These are phyloP conservation scores for Sporothrix sp. DNA, from an alignment of 2,329 filamentous ascomycete species.

Conservation along the genomic window DNA sequence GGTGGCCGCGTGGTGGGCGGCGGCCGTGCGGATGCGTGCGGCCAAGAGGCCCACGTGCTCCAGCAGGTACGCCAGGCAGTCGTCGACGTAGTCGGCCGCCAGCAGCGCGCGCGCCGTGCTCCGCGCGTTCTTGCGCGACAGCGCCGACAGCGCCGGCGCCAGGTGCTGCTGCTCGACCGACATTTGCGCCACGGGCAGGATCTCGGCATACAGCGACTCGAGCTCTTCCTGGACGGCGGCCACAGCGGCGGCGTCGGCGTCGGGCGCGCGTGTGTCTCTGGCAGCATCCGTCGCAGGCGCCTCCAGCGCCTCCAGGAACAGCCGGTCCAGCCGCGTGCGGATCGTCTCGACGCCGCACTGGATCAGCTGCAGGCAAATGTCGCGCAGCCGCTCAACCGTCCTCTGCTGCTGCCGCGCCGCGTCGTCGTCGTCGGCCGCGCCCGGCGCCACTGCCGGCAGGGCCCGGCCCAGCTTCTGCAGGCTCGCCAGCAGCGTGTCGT, in stretches of 20 bases:
- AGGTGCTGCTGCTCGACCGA: slow-evolving; percentile 58
- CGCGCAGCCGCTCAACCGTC: slow-evolving; percentile 48
- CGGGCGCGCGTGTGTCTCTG: slow-evolving; percentile 20
- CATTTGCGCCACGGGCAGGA: slow-evolving; percentile 61
- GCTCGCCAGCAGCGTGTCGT: slow-evolving; percentile 55
- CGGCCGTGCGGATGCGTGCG: slow-evolving; percentile 33
- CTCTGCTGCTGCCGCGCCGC: slow-evolving; percentile 39
- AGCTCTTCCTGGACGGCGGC: slow-evolving; percentile 52
- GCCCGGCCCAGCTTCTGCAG: slow-evolving; percentile 57
- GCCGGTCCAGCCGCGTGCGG: slow-evolving; percentile 44
- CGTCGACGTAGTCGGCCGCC: slow-evolving; percentile 43
- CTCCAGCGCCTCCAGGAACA: slow-evolving; percentile 41
- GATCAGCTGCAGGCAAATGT: slow-evolving; percentile 47
- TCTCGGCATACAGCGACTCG: slow-evolving; percentile 59
- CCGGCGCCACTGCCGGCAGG: slow-evolving; percentile 35
- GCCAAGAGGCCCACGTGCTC: slow-evolving; percentile 36
- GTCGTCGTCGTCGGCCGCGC: neutral
- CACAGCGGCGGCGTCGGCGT: slow-evolving; percentile 34
- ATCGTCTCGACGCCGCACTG: slow-evolving; percentile 47
- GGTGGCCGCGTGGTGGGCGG: slow-evolving; percentile 36
- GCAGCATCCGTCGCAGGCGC: neutral
- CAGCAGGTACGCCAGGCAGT: slow-evolving; percentile 43
- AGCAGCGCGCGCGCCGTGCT: slow-evolving; percentile 35
- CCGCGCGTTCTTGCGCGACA: slow-evolving; percentile 35
- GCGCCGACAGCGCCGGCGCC: slow-evolving; percentile 44